These are phyloP conservation scores for Ambispora gerdemannii DNA, from an alignment of 192 early-diverging fungal genomes.

Conservation along the genomic window DNA sequence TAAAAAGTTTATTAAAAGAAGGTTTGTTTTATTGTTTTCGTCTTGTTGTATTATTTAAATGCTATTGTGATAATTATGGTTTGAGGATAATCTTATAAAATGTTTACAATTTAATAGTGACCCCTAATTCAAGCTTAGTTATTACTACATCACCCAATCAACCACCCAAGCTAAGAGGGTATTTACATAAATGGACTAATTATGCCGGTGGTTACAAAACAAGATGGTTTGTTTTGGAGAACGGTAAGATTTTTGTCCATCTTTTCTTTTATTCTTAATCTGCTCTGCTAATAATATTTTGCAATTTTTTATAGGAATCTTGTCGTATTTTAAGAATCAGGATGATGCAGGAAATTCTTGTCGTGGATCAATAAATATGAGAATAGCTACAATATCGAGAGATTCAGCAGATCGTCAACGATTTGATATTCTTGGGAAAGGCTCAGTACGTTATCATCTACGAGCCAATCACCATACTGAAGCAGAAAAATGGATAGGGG, in stretches of 20 bases:
- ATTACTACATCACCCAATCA: conserved; percentile 51
- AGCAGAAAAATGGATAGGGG: conserved; percentile 80
- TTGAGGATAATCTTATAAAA: too few species aligned
- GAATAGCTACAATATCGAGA: conserved; percentile 63
- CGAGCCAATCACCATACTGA: conserved; percentile 63
- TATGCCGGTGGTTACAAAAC: conserved; percentile 77
- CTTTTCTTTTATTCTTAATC: neutral
- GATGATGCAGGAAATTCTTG: conserved; percentile 73
- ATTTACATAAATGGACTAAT: conserved; percentile 84
- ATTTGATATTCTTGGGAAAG: conserved; percentile 79
- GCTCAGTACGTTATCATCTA: conserved; percentile 68
- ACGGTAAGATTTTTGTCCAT: conserved; percentile 39
- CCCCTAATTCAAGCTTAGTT: conserved; percentile 48
- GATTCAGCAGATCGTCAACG: conserved; percentile 61
- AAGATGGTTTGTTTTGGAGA: conserved; percentile 78
- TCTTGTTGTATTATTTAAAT: too few species aligned
- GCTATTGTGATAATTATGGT: too few species aligned
- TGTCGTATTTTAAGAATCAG: conserved; percentile 81
- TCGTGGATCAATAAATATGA: conserved; percentile 75
- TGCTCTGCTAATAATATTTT: neutral
- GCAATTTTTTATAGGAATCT: conserved; percentile 35
- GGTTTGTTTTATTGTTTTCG: too few species aligned
- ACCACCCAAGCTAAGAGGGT: conserved; percentile 60
- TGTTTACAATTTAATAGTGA: conserved; percentile 28
- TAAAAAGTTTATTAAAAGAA: conserved; percentile 49